A percentile compares a stretch with the other conserved stretches of the same genome.
These are phyloP conservation scores for Penicillium sp. DNA, from an alignment of 2,329 filamentous ascomycete species.

Conservation along the genomic window DNA sequence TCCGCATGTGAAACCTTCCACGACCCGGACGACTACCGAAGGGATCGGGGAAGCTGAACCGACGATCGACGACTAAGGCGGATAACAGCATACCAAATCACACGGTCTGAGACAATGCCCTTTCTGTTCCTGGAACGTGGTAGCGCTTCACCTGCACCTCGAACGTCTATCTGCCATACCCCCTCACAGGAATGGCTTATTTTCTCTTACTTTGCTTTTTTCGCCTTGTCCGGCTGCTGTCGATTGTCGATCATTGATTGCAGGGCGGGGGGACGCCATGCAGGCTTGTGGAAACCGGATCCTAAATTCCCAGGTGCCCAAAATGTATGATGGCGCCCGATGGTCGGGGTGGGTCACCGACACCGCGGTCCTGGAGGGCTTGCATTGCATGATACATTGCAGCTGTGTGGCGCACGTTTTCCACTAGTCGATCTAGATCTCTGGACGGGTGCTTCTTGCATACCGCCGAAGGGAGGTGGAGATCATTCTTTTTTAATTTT, in stretches of 20 bases:
- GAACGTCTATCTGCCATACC: background rate
- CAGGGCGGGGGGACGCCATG: constrained; percentile 6
- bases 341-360: constrained; percentile 8
- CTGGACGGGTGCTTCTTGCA: background rate
- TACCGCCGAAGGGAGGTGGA: background rate
- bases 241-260: constrained; percentile 15
- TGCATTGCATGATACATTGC: constrained; percentile 2
- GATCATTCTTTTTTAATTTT: background rate
- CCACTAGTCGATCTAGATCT: constrained; percentile 7
- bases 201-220: constrained; percentile 2
- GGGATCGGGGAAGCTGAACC: background rate
- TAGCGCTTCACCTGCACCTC: background rate
- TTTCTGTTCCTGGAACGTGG: background rate
- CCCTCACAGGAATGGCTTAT: background rate
- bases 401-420: constrained; percentile 6
- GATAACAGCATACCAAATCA: background rate
- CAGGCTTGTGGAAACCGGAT: background rate
- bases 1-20: constrained; percentile 2
- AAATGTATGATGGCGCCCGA: constrained; percentile 1
- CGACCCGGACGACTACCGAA: constrained; percentile 6
- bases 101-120: background rate
- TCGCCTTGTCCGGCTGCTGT: background rate
- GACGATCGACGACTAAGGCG: background rate
- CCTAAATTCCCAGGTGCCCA: background rate
- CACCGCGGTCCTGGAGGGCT: constrained; percentile 2